phyloP scores from a whole-genome alignment of 805 yeast genomes.

The Wickerhamiella siamensis region DNA sequence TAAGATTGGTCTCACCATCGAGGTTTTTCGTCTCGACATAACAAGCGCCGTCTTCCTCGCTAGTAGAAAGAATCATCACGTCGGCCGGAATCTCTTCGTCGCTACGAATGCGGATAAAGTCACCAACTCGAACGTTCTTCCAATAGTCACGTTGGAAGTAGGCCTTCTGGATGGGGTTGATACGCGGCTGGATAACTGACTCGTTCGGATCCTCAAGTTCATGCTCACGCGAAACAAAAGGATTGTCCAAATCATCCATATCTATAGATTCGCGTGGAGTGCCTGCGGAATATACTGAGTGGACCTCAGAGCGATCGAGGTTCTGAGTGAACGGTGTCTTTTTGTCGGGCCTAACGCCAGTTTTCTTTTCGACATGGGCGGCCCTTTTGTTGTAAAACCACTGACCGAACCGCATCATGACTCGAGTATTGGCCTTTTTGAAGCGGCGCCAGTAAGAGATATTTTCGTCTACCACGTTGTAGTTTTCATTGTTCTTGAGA shows the following conservation, averaged over 20 bases:
- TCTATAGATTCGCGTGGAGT: constrained; percentile 15
- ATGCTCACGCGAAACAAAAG: constrained; percentile 3
- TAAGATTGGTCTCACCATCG: constrained; percentile 69
- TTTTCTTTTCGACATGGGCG: constrained; percentile 14
- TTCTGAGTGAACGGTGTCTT: constrained; percentile 12
- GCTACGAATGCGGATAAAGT: constrained; percentile 49
- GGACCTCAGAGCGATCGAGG: constrained; percentile 12
- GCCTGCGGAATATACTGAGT: constrained; percentile 10
- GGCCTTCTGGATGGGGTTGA: constrained; percentile 24
- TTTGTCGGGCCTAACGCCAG: constrained; percentile 13
- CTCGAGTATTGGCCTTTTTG: constrained; percentile 35
- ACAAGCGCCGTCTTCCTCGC: constrained; percentile 58
- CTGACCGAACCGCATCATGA: constrained; percentile 13
- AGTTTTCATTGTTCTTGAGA: constrained; percentile 40
- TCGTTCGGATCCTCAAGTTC: constrained; percentile 6
- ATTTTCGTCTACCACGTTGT: constrained; percentile 41
- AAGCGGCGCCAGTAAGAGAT: constrained; percentile 55
- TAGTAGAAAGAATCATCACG: constrained; percentile 49
- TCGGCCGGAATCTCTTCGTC: constrained; percentile 77
- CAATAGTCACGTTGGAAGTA: constrained; percentile 43
- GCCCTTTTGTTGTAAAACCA: constrained; percentile 15
- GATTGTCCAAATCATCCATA: constrained; percentile 12
- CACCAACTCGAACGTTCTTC: constrained; percentile 71
- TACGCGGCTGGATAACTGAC: constrained; percentile 18
- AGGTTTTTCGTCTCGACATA: constrained; percentile 59